Evolutionary conservation across 805 yeast genomes (phyloP), one percentile per base, ranked within the genome.

Genomic region (Saccharomycopsis capsularis): DNA sequence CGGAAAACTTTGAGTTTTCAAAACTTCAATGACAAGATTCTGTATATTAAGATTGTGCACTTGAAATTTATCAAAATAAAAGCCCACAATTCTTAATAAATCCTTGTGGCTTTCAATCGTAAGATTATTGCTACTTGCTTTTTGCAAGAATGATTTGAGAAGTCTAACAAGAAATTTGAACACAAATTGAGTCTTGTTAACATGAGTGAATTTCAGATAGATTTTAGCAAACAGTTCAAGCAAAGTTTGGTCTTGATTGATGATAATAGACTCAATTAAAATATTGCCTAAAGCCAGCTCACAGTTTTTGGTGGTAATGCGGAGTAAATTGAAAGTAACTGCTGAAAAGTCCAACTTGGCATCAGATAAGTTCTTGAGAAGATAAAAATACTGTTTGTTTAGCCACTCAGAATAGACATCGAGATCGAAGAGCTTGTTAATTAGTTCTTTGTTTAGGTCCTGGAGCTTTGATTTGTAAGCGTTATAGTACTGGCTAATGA

Each of bases 301-400:
- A 25, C 16, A n/a, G n/a, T 44, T 44, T 11, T 19, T 25, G 3
- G 40, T 3, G 2, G 27, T 24, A 2, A 40, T n/a, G 9, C 34
- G 30, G 16, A 48, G 24, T n/a, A 48, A 18, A 41, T 35, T 36
- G 25, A 45, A 44, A 15, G 25, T 30, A 11, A 15, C 2, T 5
- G 27, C n/a, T 5, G 48, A 27, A 25, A 37, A 37, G 44, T 48
- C 48, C n/a, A 37, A 27, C 11, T n/a, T 9, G 6, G 19, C 5
- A 3, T 44, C n/a, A 6, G n/a, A 13, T n/a, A 34, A 25, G 11
- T 35, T 3, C 4, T 15, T 2, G 3, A 44, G 7, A 19, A 48
- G 15, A 23, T 27, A n/a, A 24, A n/a, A 45, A 22, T 25, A 44
- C 35, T 48, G 52, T 4, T 5, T 3, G 23, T 29, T 44, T 23